Evolutionary conservation across 768 basidiomycete genomes (phyloP), one percentile per base, ranked within the genome.

Genomic region (Tephrocybe rancida): DNA sequence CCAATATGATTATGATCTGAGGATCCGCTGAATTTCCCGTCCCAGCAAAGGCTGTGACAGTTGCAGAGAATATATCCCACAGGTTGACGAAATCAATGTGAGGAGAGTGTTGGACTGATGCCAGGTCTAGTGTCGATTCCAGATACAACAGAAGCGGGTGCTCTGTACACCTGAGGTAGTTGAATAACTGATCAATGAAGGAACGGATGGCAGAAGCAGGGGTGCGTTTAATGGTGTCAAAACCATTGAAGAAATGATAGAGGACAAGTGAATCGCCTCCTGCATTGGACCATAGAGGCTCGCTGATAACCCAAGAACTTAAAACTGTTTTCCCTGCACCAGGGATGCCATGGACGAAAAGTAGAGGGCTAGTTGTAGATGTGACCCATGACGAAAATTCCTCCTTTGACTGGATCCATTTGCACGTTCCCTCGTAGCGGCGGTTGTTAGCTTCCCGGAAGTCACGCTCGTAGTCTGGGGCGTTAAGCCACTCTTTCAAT

Each of bases 231-330:
- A 9, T 30, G 13, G 16, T 2, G 11, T 45, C 44, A 6, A 13
- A 7, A 18, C 9, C 27, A 5, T 29, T 32, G 19, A 45, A 29
- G 14, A 7, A 37, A 16, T 37, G 35, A 37, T 37, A 37, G n/a
- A 37, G 35, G 35, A 37, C 35, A 16, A 45, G 21, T 26, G 3
- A 22, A 14, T 3, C 10, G 44, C 30, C 27, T 5, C 11, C 16
- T 16, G 35, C 7, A n/a, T n/a, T n/a, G 35, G 13, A 37, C 11
- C 4, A 37, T 16, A 10, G 26, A 18, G 27, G 44, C n/a, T 13
- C n/a, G 10, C 3, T 29, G 26, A 45, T 45, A 19, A 45, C n/a
- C 44, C 44, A 45, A 2, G 29, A 29, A 60, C 49, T 84, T 81
- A 13, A 84, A 14, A 57, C 24, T 7, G 56, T 52, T 27, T 57